These are phyloP conservation scores for Botryosphaeria agaves DNA, from an alignment of 2,329 filamentous ascomycete genomes.

Conservation along the genomic window DNA sequence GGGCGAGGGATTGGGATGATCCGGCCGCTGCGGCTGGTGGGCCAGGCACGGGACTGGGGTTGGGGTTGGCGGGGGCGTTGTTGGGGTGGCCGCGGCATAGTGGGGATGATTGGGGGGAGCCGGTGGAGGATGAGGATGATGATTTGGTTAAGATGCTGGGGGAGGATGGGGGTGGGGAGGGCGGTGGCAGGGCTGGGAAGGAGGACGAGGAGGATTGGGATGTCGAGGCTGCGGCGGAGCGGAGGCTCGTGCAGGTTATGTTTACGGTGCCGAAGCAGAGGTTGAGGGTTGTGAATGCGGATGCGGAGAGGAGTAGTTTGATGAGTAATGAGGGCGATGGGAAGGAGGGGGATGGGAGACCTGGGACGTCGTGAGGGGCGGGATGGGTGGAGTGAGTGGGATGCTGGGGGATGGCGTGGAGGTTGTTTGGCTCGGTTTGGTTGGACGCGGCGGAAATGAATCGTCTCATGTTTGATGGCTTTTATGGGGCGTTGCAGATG, in stretches of 20 bases:
- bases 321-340: constrained; percentile 2
- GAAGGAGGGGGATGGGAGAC: constrained; percentile 1
- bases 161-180: constrained; percentile 7
- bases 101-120: constrained; percentile 18
- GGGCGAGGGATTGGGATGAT: constrained; percentile 34
- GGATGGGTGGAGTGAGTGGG: background rate
- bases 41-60: no score
- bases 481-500: no score
- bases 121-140: no score
- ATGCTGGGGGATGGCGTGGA: background rate
- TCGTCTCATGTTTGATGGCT: no score
- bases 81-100: constrained; percentile 8
- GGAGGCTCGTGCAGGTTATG: constrained; percentile 42
- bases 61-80: constrained; percentile 2
- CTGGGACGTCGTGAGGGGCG: no score
- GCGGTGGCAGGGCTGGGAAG: background rate
- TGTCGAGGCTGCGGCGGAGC: constrained; percentile 28
- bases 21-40: constrained; percentile 10
- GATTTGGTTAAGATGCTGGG: constrained; percentile 8
- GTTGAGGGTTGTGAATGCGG: constrained; percentile 77
- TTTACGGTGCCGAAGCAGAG: constrained; percentile 84
- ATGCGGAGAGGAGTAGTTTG: constrained; percentile 25
- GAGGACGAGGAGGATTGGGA: constrained; percentile 31
- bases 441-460: no score
- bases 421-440: no score